Percentiles rank a stretch among this genome's conserved stretches.
Conservation (phyloP, 805 yeast species). For the Ogataea haglerorum region DNA sequence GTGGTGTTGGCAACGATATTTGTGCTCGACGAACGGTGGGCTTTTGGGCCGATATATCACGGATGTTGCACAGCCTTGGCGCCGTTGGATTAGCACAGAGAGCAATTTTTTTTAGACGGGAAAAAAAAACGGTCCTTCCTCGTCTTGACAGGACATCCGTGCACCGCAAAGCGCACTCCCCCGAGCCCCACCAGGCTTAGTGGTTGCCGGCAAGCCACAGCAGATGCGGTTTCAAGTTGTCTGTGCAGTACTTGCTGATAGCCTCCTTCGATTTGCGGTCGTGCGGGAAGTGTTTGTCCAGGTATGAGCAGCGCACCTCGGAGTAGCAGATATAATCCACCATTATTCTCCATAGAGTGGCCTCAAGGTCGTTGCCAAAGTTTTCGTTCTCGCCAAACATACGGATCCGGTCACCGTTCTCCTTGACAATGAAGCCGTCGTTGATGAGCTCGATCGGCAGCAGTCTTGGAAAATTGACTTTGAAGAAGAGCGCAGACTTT, state of each 20-base stretch:
- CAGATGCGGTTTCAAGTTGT: slow-evolving; percentile 28
- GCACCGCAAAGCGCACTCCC: slow-evolving; percentile 2
- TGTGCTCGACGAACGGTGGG: too few species aligned
- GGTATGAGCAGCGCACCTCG: slow-evolving; percentile 27
- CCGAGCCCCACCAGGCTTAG: not conserved
- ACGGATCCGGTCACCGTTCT: slow-evolving; percentile 31
- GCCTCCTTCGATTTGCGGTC: slow-evolving; percentile 11
- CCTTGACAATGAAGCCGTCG: slow-evolving; percentile 27
- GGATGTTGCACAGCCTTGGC: slow-evolving; percentile 6
- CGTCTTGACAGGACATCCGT: slow-evolving; percentile 2
- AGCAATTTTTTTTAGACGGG: too few species aligned
- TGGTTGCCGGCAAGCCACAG: slow-evolving; percentile 27
- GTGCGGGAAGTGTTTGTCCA: slow-evolving; percentile 25
- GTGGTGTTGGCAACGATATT: too few species aligned
- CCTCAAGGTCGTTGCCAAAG: slow-evolving; percentile 23
- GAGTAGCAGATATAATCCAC: slow-evolving; percentile 32
- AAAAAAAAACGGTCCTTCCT: not conserved
- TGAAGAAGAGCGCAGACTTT: slow-evolving; percentile 28
- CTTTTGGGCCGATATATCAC: slow-evolving; percentile 6
- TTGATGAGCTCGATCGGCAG: slow-evolving; percentile 32
- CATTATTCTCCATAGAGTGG: slow-evolving; percentile 30
- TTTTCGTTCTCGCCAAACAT: slow-evolving; percentile 25
- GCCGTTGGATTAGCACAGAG: not conserved
- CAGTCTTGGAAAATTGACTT: slow-evolving; percentile 33
- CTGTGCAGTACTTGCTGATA: slow-evolving; percentile 24